Base-by-base conservation (phyloP, 2,329 filamentous ascomycete genomes). In the Hymenoscyphus occultus region DNA sequence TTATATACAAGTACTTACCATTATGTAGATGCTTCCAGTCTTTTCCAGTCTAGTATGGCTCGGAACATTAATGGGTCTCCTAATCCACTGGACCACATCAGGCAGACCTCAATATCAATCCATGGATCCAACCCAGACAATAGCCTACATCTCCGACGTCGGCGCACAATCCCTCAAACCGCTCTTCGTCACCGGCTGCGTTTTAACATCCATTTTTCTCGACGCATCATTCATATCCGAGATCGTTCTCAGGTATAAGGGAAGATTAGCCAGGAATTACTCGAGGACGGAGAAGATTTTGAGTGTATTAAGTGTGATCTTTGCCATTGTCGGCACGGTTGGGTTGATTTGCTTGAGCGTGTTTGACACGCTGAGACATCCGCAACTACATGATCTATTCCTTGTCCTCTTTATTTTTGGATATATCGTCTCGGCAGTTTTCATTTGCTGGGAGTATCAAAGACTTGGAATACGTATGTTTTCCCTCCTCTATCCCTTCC, bases 361-460 rank as follows among this genome's bases (percentile, higher is more conserved):
- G 71, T 97, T 96, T 77, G 92, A 98, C 77, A 95, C 92, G 0
- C 77, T 83, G n/a, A 80, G 81, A 63, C 86, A 97, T 75, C 82
- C 82, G 1, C 77, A 71, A 1, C 75, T 90, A 65, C 95, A 99
- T 76, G 82, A 92, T 73, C 80, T 86, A 1, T 96, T 96, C 78
- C 79, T 99, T 42, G 78, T 85, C 0, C 78, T 97, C 61, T 99
- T 99, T 77, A 92, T 97, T 75, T 87, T 78, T 14, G 95, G 92
- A 40, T 98, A 96, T 76, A 81, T 97, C 62, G 75, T 97, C 63
- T 92, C 89, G 4, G 93, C 94, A 64, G 84, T 97, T 71, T 94
- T 93, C 77, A 90, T 94, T 70, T 97, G 93, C 80, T 88, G 86
- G 80, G 93, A 97, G 77, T 97, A 96, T 77, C 90, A 95, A 73